These are phyloP conservation scores for Lentinula aciculospora DNA, from an alignment of 768 basidiomycete genomes.

Conservation along the genomic window DNA sequence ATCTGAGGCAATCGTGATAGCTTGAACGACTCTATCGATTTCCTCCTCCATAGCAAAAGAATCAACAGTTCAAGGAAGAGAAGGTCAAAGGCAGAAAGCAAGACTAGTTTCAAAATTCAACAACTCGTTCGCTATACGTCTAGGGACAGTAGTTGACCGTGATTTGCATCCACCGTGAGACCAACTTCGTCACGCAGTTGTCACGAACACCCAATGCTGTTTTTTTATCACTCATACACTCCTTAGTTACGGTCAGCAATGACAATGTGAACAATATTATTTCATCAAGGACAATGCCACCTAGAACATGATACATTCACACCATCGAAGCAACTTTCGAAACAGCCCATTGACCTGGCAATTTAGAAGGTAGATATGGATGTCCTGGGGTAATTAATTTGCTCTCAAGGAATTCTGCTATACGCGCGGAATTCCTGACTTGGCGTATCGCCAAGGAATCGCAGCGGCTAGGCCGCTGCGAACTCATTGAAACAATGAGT, in stretches of 20 bases:
- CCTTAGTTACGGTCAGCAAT: no score
- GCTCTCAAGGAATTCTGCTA: background rate
- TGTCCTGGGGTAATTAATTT: constrained; percentile 18
- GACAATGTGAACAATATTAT: background rate
- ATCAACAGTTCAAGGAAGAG: background rate
- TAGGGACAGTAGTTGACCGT: background rate
- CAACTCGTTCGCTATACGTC: constrained; percentile 6
- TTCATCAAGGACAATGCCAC: background rate
- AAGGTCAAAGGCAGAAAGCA: background rate
- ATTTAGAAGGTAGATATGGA: background rate
- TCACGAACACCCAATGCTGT: no score
- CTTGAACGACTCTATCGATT: constrained; percentile 73
- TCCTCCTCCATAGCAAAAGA: constrained; percentile 61
- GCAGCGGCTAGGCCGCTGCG: no score
- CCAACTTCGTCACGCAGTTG: no score
- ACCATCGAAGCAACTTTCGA: background rate
- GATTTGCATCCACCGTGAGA: background rate
- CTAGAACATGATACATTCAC: background rate
- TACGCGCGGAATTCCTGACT: background rate
- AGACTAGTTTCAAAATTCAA: background rate
- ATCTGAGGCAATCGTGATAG: constrained; percentile 85
- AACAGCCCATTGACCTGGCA: constrained; percentile 1
- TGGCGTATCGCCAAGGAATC: no score
- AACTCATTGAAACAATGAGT: no score
- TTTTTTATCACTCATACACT: no score